Conservation (phyloP, 1,284 basidiomycete genomes). For the Anthracocystis setariae region DNA sequence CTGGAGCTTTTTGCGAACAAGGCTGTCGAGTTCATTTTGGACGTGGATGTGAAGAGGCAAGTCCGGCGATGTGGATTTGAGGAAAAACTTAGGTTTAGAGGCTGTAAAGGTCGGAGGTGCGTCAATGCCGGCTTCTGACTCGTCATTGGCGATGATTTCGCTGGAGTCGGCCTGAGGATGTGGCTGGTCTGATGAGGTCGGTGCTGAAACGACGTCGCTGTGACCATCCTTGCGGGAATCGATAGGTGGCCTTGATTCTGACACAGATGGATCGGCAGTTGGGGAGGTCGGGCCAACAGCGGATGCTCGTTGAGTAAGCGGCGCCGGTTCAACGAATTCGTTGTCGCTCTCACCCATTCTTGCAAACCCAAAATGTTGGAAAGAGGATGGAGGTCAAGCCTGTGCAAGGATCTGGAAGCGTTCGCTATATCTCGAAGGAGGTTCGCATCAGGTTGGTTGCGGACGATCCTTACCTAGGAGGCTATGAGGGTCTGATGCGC, state of each 20-base stretch:
- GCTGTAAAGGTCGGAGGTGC: background rate
- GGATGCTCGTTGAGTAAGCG: background rate
- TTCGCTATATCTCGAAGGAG: too few relatives aligned
- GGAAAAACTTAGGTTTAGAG: conserved; percentile 21
- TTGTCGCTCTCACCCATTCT: conserved; percentile 2
- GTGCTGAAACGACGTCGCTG: background rate
- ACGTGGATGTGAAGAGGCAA: conserved; percentile 28
- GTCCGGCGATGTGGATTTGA: conserved; percentile 20
- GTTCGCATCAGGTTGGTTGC: too few relatives aligned
- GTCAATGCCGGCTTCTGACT: background rate
- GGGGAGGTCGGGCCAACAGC: conserved; percentile 13
- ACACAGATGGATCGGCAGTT: background rate
- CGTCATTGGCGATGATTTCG: background rate
- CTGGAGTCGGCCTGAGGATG: background rate
- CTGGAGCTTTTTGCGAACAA: conserved; percentile 5
- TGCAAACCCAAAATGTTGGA: background rate
- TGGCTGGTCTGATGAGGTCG: background rate
- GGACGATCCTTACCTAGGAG: too few relatives aligned
- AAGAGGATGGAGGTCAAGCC: too few relatives aligned
- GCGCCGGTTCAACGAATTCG: conserved; percentile 13
- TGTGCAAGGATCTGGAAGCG: too few relatives aligned
- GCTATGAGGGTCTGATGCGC: too few relatives aligned
- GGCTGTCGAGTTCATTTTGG: conserved; percentile 11
- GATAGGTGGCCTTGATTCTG: background rate
- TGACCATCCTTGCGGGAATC: conserved; percentile 2